These are phyloP conservation scores for Omphalotus olearius DNA, from an alignment of 1,284 basidiomycete genomes.

Conservation along the genomic window DNA sequence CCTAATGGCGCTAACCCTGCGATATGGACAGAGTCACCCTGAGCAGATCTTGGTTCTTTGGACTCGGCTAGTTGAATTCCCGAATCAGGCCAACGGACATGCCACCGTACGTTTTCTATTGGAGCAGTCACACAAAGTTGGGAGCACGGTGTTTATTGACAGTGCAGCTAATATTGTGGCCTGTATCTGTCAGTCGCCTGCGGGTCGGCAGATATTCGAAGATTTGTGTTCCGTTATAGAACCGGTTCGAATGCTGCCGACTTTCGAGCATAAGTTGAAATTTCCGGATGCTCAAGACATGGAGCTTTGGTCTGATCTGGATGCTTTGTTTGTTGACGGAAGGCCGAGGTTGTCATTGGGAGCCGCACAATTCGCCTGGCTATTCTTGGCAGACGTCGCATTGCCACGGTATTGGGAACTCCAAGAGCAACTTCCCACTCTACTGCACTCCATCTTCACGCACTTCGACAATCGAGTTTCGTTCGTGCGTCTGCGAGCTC, in stretches of 20 bases:
- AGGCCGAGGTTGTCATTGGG: slow-evolving; percentile 67
- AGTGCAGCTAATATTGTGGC: slow-evolving; percentile 84
- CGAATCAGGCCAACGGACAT: slow-evolving; percentile 72
- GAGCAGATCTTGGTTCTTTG: slow-evolving; percentile 86
- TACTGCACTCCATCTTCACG: slow-evolving; percentile 81
- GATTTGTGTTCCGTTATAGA: slow-evolving; percentile 85
- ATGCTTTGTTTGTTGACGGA: slow-evolving; percentile 66
- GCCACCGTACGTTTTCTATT: slow-evolving; percentile 82
- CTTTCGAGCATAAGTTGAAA: slow-evolving; percentile 64
- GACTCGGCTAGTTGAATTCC: slow-evolving; percentile 68
- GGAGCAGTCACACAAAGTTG: slow-evolving; percentile 84
- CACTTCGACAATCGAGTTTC: slow-evolving; percentile 78
- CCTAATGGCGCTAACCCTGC: slow-evolving; percentile 79
- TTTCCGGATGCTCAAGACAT: slow-evolving; percentile 70
- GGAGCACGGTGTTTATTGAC: slow-evolving; percentile 72
- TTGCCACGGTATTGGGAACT: slow-evolving; percentile 79
- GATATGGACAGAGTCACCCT: slow-evolving; percentile 73
- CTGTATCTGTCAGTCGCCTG: slow-evolving; percentile 76
- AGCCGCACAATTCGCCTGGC: slow-evolving; percentile 83
- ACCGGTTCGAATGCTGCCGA: slow-evolving; percentile 78
- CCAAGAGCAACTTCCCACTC: slow-evolving; percentile 61
- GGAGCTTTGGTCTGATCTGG: slow-evolving; percentile 71
- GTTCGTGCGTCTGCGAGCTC: slow-evolving; percentile 69
- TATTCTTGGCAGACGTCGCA: slow-evolving; percentile 82
- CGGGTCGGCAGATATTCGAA: slow-evolving; percentile 74